Percentiles rank a stretch among this genome's conserved stretches.
phyloP scores from a whole-genome alignment of 2,329 filamentous ascomycete genomes.

The Neofusicoccum ribis region DNA sequence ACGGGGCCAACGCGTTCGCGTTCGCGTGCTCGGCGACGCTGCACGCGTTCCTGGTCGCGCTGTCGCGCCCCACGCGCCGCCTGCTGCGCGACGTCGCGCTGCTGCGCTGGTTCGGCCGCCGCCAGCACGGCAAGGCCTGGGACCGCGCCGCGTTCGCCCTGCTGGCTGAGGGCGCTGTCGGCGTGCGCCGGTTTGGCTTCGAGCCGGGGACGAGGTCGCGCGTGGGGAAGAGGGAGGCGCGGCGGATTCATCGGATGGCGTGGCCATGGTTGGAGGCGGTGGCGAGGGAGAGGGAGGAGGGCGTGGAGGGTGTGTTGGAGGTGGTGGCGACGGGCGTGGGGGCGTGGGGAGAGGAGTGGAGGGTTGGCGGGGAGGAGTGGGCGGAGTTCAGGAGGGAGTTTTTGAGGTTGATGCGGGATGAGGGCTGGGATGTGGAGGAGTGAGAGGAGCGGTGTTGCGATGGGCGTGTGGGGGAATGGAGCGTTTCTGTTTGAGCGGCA shows the following conservation, averaged over 20 bases:
- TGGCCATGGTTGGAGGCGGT: conserved; percentile 40
- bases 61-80: not conserved
- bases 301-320: conserved; percentile 32
- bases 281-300: conserved; percentile 28
- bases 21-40: conserved; percentile 30
- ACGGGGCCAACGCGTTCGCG: conserved; percentile 22
- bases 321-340: conserved; percentile 13
- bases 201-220: conserved; percentile 16
- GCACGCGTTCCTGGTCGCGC: conserved; percentile 31
- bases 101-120: conserved; percentile 23
- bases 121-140: conserved; percentile 30
- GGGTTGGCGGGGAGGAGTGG: not conserved
- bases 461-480: no score
- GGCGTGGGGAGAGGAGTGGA: not conserved
- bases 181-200: conserved; percentile 31
- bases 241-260: conserved; percentile 35
- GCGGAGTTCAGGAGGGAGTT: not conserved
- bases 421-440: no score
- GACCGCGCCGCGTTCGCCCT: conserved; percentile 36
- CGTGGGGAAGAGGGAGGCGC: conserved; percentile 22
- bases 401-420: not conserved
- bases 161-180: conserved; percentile 29
- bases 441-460: no score
- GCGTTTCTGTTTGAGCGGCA: no score
- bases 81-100: conserved; percentile 22